These are phyloP conservation scores for Aspergillus sp. DNA, from an alignment of 2,329 filamentous ascomycete species.

Conservation along the genomic window DNA sequence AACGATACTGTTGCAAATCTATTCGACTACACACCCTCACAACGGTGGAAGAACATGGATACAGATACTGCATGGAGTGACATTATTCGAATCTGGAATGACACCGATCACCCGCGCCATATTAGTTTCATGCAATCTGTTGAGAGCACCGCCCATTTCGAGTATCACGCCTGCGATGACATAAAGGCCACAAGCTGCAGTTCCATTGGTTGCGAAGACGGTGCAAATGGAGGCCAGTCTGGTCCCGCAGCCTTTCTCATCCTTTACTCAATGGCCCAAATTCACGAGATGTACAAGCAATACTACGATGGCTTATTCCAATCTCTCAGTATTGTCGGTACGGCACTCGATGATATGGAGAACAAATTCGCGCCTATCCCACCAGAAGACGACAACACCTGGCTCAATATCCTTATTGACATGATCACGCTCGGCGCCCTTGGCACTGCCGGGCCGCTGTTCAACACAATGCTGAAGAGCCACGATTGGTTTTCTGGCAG, in stretches of 20 bases:
- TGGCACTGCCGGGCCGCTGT: constrained; percentile 10
- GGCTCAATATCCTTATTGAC: constrained; percentile 15
- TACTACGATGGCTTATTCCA: not conserved
- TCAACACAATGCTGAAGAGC: constrained; percentile 7
- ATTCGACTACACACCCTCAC: not conserved
- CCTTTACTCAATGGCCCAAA: not conserved
- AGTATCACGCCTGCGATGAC: fast-evolving
- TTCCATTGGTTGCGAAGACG: not conserved
- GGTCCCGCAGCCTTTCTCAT: not conserved
- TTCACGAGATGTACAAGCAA: not conserved
- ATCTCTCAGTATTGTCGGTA: not conserved
- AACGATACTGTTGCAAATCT: not conserved
- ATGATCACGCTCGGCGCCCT: constrained; percentile 14
- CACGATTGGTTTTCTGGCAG: not conserved
- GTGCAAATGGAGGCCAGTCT: not conserved
- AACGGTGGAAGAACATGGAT: not conserved
- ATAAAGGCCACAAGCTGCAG: not conserved
- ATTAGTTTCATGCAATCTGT: not conserved
- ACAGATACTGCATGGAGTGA: not conserved
- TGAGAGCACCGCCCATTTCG: not conserved
- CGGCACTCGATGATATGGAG: not conserved
- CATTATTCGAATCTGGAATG: not conserved
- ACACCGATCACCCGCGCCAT: not conserved
- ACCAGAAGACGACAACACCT: constrained; percentile 11
- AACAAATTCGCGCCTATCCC: constrained; percentile 22